phyloP scores from a whole-genome alignment of 73 alveolate genomes.

The Symbiodinium natans region DNA sequence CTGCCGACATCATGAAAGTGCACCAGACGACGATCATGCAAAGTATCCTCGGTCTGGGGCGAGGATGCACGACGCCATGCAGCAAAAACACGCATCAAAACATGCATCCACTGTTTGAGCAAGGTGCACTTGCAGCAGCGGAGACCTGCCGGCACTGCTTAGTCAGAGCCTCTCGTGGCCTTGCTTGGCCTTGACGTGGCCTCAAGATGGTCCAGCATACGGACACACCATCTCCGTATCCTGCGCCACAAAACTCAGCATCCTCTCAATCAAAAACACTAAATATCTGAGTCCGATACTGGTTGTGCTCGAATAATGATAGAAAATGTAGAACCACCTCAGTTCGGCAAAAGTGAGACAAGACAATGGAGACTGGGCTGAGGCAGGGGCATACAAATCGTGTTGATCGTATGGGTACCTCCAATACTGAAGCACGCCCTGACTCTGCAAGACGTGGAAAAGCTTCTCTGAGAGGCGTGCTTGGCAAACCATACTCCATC shows the following conservation, averaged over 20 bases:
- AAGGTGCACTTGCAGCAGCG: neutral
- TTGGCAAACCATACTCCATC: conserved; percentile 79
- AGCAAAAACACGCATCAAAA: too few relatives aligned
- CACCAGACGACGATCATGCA: neutral
- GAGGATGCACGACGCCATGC: too few relatives aligned
- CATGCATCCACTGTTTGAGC: too few relatives aligned
- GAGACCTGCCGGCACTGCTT: neutral
- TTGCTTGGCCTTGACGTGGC: too few relatives aligned
- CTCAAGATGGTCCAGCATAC: conserved; percentile 35
- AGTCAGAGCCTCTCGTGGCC: too few relatives aligned
- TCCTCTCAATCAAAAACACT: too few relatives aligned
- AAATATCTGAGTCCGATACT: neutral
- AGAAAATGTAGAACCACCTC: conserved; percentile 70
- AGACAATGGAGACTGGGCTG: too few relatives aligned
- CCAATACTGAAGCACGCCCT: too few relatives aligned
- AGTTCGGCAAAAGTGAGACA: too few relatives aligned
- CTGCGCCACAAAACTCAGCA: too few relatives aligned
- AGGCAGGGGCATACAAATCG: conserved; percentile 37
- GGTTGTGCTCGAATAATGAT: conserved; percentile 37
- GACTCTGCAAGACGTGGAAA: too few relatives aligned
- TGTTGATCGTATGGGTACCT: conserved; percentile 86
- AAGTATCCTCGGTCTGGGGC: neutral
- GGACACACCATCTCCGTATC: conserved; percentile 68
- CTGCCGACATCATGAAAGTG: neutral
- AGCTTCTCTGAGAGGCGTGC: conserved; percentile 1